A percentile compares a stretch with the other conserved stretches of the same genome.
phyloP scores from a whole-genome alignment of 2,329 filamentous ascomycete species.

The Neonectria ditissima region DNA sequence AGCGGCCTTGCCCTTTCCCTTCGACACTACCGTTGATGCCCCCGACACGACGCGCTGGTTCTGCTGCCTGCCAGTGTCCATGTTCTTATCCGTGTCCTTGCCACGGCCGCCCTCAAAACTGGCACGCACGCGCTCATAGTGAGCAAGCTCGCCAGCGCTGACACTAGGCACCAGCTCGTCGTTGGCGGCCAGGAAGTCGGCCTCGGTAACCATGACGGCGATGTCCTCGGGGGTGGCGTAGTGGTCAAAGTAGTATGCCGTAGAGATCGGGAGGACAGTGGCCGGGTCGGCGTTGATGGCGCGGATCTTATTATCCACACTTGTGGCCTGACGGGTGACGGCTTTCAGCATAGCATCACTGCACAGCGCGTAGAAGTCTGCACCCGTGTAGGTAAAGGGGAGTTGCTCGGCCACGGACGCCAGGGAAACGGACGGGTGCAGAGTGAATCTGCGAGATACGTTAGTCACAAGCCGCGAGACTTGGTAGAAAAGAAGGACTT shows the following conservation, averaged over 20 bases:
- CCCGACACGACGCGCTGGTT: conserved; percentile 41
- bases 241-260: conserved; percentile 97
- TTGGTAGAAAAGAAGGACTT: conserved; percentile 52
- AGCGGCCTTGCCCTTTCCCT: conserved; percentile 50
- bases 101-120: conserved; percentile 77
- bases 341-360: conserved; percentile 99
- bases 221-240: conserved; percentile 85
- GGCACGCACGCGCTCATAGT: conserved; percentile 87
- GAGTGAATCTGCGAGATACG: conserved; percentile 75
- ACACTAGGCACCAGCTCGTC: conserved; percentile 92
- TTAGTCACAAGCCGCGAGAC: conserved; percentile 21
- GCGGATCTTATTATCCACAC: conserved; percentile 86
- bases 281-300: conserved; percentile 68
- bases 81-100: conserved; percentile 48
- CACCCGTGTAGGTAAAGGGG: conserved; percentile 96
- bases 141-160: conserved; percentile 88
- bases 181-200: conserved; percentile 86
- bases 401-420: conserved; percentile 78
- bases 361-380: conserved; percentile 96
- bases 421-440: conserved; percentile 83
- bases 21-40: conserved; percentile 44
- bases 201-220: conserved; percentile 87
- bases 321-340: conserved; percentile 87
- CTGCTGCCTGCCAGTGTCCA: conserved; percentile 51
- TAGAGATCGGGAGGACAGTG: conserved; percentile 70